Base-by-base conservation (phyloP, 805 yeast species). In the Suhomyces emberorum region DNA sequence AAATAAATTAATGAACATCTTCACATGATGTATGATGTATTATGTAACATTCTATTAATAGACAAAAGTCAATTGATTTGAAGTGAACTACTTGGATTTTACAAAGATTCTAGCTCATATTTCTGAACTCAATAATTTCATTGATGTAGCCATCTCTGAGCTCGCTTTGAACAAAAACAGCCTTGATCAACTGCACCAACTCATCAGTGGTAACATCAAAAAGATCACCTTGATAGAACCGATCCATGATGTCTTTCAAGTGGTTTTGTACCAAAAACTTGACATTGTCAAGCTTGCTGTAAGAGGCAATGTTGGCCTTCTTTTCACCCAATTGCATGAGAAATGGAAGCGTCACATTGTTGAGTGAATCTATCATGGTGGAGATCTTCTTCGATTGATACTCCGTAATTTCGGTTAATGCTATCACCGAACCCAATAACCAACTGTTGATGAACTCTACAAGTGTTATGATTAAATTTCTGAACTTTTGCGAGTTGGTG, bases 151-250 rank as follows among this genome's bases (percentile, higher is more conserved):
- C 54, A 26, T 61, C 66, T 37, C 81, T 57, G 35, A 65, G 49
- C 7, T 69, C 67, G 47, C 79, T 72, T 32, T 70, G 69, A 7
- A 70, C 55, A 11, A 50, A 76, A 32, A 74, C 57, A 28, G 70
- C 61, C 37, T 63, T 48, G 4, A 76, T 55, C 36, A 76, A 48
- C 8, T 48, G 37, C 6, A 67, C 55, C 38, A 76, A 49, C 45
- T 76, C 82, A 9, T 57, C 54, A 0, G 80, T 74, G 16, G 63
- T 61, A 28, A 73, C 56, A 38, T 73, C 78, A 43, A 60, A 75
- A 31, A 72, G 64, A 24, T 67, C 73, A 4, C 79, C 81, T 43
- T 72, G 71, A 52, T 72, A 74, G 44, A 76, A 76, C 32, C 60
- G 47, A 12, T 64, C 72, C 57, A 75, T 61, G 29, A 76, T 76